These are phyloP conservation scores for Claviceps lovelessii DNA, from an alignment of 2,329 filamentous ascomycete species.

Conservation along the genomic window DNA sequence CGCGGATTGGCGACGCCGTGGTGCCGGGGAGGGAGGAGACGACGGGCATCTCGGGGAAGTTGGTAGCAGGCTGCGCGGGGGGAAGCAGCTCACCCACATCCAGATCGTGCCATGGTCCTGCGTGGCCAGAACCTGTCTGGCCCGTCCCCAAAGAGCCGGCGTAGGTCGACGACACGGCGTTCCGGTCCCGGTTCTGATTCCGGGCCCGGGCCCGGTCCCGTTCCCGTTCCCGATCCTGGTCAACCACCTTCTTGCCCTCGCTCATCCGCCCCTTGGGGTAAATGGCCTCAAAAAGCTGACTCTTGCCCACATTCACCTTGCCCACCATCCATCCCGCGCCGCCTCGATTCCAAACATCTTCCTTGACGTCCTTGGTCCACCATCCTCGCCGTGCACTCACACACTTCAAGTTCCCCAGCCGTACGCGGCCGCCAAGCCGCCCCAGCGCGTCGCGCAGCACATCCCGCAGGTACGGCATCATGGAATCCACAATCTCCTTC, in stretches of 20 bases:
- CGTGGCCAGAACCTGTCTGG: slow-evolving; percentile 1
- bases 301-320: slow-evolving; percentile 98
- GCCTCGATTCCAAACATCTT: slow-evolving; percentile 70
- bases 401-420: slow-evolving; percentile 75
- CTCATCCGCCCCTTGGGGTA: slow-evolving; percentile 61
- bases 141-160: slow-evolving; percentile 1
- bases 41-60: slow-evolving; percentile 72
- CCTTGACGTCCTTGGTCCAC: slow-evolving; percentile 81
- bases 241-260: slow-evolving; percentile 6
- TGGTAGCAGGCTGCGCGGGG: slow-evolving; percentile 55
- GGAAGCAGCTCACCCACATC: slow-evolving; percentile 52
- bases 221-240: background rate
- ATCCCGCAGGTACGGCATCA: slow-evolving; percentile 74
- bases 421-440: slow-evolving; percentile 48
- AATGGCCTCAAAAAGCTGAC: slow-evolving; percentile 72
- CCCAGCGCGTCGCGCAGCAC: slow-evolving; percentile 67
- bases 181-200: background rate
- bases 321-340: slow-evolving; percentile 92
- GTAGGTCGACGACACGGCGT: slow-evolving; percentile 8
- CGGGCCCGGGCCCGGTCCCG: background rate
- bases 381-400: slow-evolving; percentile 77
- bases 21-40: slow-evolving; percentile 82
- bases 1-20: slow-evolving; percentile 84
- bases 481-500: slow-evolving; percentile 66
- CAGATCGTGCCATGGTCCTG: slow-evolving; percentile 11